Percentiles rank a stretch among this genome's conserved stretches.
Conservation (phyloP, 352 stramenopile species). For the Phytophthora ramorum region DNA sequence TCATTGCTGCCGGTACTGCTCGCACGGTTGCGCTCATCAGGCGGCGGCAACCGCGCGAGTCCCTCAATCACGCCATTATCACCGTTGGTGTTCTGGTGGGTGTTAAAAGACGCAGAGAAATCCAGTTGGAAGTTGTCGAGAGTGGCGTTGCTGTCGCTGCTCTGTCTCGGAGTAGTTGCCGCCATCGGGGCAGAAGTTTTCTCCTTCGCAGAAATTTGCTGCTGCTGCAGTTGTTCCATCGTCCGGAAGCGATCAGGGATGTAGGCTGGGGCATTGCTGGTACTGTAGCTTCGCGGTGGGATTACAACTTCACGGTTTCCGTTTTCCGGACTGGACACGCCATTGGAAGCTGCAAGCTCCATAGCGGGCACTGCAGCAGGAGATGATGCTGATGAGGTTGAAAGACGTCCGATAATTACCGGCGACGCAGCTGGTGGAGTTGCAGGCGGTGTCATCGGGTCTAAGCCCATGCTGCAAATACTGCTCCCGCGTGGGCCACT, state of each 20-base stretch:
- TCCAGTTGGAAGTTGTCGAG: constrained; percentile 41
- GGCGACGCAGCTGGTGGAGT: constrained; percentile 23
- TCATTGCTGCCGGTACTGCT: constrained; percentile 32
- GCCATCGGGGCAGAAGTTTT: not conserved
- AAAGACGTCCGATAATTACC: constrained; percentile 18
- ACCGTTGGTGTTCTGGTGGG: constrained; percentile 1
- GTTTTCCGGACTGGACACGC: not conserved
- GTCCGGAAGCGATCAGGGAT: constrained; percentile 28
- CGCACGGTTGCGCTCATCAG: constrained; percentile 25
- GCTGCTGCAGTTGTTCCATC: constrained; percentile 26
- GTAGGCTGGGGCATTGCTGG: constrained; percentile 20
- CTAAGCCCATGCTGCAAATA: constrained; percentile 34
- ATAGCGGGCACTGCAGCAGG: constrained; percentile 11
- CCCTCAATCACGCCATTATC: constrained; percentile 6
- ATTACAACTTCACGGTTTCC: constrained; percentile 7
- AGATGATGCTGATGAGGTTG: constrained; percentile 25
- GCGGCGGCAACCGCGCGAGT: not conserved
- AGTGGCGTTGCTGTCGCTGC: constrained; percentile 15
- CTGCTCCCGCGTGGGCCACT: constrained; percentile 27
- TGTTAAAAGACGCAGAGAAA: constrained; percentile 37
- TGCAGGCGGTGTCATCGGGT: constrained; percentile 27
- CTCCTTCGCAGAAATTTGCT: constrained; percentile 6
- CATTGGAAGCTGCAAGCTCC: constrained; percentile 11
- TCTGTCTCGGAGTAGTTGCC: constrained; percentile 27
- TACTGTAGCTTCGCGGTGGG: constrained; percentile 8